These are phyloP conservation scores for Talaromyces sp. DNA, from an alignment of 2,329 filamentous ascomycete species.

Conservation along the genomic window DNA sequence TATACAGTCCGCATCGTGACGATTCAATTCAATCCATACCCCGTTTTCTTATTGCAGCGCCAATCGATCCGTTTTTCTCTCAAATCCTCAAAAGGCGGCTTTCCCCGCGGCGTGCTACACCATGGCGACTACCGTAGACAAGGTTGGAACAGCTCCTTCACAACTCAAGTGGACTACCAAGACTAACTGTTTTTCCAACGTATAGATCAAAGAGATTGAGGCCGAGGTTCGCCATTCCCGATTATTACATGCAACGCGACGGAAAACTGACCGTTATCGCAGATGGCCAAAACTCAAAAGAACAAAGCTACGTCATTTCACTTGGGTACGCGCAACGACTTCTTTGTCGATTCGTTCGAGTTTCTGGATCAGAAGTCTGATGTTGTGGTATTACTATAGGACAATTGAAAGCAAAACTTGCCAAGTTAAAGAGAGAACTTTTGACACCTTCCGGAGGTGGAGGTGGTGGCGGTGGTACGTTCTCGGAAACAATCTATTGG, in stretches of 20 bases:
- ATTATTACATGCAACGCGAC: slow-evolving; percentile 1
- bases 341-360: not conserved
- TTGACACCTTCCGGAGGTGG: slow-evolving; percentile 75
- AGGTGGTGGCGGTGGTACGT: slow-evolving; percentile 71
- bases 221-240: slow-evolving; percentile 64
- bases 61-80: not conserved
- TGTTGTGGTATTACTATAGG: slow-evolving; percentile 35
- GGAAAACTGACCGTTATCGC: slow-evolving; percentile 19
- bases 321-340: slow-evolving; percentile 53
- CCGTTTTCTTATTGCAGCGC: not conserved
- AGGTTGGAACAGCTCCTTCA: slow-evolving; percentile 54
- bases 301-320: slow-evolving; percentile 94
- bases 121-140: slow-evolving; percentile 97
- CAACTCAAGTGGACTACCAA: not conserved
- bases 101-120: slow-evolving; percentile 29
- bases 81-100: not conserved
- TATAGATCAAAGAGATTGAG: slow-evolving; percentile 93
- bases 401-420: slow-evolving; percentile 95
- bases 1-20: too few relatives aligned
- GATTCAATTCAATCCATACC: not conserved
- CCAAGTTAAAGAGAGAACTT: slow-evolving; percentile 94
- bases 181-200: slow-evolving; percentile 9
- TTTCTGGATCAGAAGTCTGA: slow-evolving; percentile 10
- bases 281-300: slow-evolving; percentile 97
- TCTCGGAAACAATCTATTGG: slow-evolving; percentile 19